phyloP scores from a whole-genome alignment of 345 rosid genomes.

The Boechera stricta region DNA sequence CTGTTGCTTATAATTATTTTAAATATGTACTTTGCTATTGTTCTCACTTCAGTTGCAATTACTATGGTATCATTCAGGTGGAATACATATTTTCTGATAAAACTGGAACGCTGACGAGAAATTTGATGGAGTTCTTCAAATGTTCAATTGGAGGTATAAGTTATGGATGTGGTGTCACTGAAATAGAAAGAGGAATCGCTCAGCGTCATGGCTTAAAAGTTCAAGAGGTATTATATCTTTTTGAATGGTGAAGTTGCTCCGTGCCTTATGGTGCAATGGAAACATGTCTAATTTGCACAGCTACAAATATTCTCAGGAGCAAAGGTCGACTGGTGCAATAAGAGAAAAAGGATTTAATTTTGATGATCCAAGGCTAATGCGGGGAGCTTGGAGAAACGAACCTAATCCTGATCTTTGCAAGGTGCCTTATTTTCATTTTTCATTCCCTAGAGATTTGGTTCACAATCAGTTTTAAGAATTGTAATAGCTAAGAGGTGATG shows the following conservation, averaged over 20 bases:
- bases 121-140: conserved; percentile 99
- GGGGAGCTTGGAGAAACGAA: conserved; percentile 99
- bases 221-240: conserved; percentile 61
- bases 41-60: conserved; percentile 25
- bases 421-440: conserved; percentile 56
- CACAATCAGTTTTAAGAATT: conserved; percentile 14
- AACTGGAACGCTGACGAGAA: conserved; percentile 98
- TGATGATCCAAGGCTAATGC: conserved; percentile 88
- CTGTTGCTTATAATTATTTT: not conserved
- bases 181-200: conserved; percentile 84
- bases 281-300: conserved; percentile 27
- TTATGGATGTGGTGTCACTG: conserved; percentile 94
- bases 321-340: conserved; percentile 53
- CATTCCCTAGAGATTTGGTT: conserved; percentile 20
- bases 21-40: conserved; percentile 11
- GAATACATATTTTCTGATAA: conserved; percentile 98
- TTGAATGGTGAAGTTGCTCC: conserved; percentile 28
- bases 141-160: conserved; percentile 96
- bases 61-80: conserved; percentile 61
- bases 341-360: conserved; percentile 95
- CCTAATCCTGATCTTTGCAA: conserved; percentile 90
- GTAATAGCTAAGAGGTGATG: conserved; percentile 17
- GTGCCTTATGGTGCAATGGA: conserved; percentile 34
- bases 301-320: conserved; percentile 51
- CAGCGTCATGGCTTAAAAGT: conserved; percentile 71